Evolutionary conservation across 257 asterid genomes (phyloP).

Genomic region (Fraxinus americana): DNA sequence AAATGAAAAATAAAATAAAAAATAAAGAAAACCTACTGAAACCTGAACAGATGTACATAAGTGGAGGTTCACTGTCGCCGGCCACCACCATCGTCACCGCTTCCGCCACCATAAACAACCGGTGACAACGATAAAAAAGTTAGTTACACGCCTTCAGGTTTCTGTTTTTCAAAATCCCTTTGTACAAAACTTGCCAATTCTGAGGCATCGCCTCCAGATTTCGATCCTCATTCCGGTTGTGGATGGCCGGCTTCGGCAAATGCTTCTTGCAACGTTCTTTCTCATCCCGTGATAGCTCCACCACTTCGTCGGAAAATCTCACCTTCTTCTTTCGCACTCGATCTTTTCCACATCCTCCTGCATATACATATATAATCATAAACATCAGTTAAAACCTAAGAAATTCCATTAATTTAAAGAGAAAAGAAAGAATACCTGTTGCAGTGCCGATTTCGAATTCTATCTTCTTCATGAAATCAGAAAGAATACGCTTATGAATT

Average conservation of each 20-base stretch:
- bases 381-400: too few relatives aligned
- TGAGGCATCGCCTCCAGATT: conserved; percentile 59
- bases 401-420: neutral
- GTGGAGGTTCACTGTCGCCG: conserved; percentile 5
- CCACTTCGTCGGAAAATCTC: conserved; percentile 43
- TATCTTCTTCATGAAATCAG: conserved; percentile 77
- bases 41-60: neutral
- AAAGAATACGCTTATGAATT: conserved; percentile 77
- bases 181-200: conserved; percentile 75
- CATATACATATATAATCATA: neutral
- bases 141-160: conserved; percentile 36
- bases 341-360: conserved; percentile 33
- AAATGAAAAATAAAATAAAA: too few relatives aligned
- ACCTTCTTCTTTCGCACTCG: conserved; percentile 56
- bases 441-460: conserved; percentile 55
- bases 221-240: conserved; percentile 28
- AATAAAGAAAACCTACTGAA: neutral
- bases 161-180: conserved; percentile 62
- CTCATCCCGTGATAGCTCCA: conserved; percentile 9
- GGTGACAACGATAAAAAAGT: neutral
- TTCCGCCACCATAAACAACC: neutral
- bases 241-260: neutral
- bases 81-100: neutral
- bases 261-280: conserved; percentile 11
- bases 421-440: conserved; percentile 20